Evolutionary conservation across 768 basidiomycete species (phyloP).

Genomic region (Mycena epipterygia): DNA sequence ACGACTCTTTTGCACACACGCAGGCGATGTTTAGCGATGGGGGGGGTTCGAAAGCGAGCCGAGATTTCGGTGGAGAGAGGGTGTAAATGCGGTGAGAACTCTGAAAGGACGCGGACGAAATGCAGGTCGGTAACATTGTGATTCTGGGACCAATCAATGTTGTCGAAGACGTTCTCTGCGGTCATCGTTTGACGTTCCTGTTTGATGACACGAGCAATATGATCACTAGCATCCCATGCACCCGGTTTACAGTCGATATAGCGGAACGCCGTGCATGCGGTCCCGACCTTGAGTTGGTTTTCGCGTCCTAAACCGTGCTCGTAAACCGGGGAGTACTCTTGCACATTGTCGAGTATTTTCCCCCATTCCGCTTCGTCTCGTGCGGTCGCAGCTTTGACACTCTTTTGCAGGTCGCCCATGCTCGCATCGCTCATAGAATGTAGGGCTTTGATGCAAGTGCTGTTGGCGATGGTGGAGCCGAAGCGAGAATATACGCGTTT

Average conservation of each 20-base stretch:
- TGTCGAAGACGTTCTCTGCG: neutral
- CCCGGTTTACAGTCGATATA: neutral
- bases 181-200: slow-evolving; percentile 5
- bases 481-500: neutral
- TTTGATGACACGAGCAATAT: neutral
- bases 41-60: neutral
- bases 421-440: neutral
- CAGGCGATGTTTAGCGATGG: neutral
- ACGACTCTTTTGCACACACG: neutral
- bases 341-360: too few relatives aligned
- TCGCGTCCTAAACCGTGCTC: too few relatives aligned
- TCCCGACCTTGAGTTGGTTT: too few relatives aligned
- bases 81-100: neutral
- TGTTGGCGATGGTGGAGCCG: neutral
- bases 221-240: neutral
- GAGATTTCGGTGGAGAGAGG: neutral
- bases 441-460: neutral
- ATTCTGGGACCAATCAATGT: neutral
- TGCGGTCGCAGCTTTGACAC: neutral
- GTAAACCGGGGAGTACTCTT: too few relatives aligned
- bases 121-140: neutral
- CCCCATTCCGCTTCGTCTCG: too few relatives aligned
- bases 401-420: neutral
- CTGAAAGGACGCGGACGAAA: neutral
- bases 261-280: neutral